Evolutionary conservation across 352 stramenopile genomes (phyloP).

Genomic region (Albugo laibachii): DNA sequence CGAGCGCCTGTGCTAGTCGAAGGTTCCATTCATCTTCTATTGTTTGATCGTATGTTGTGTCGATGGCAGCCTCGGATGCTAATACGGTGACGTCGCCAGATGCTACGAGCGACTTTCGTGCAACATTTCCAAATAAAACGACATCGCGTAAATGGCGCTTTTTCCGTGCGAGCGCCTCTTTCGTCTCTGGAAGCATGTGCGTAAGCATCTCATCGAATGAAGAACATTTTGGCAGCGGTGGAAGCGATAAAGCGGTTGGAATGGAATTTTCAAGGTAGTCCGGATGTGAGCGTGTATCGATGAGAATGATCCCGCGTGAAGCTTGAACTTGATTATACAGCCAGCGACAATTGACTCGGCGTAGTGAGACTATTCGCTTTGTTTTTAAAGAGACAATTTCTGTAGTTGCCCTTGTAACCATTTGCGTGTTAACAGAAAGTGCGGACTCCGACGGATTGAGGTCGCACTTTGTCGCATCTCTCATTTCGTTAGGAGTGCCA

Average conservation of each 20-base stretch:
- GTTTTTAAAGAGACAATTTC: too few species aligned
- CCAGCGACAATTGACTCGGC: slow-evolving; percentile 59
- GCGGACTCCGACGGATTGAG: too few species aligned
- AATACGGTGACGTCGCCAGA: slow-evolving; percentile 13
- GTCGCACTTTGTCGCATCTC: too few species aligned
- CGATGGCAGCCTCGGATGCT: slow-evolving; percentile 2
- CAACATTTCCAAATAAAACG: slow-evolving; percentile 44
- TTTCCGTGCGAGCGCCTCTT: slow-evolving; percentile 10
- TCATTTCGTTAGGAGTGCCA: too few species aligned
- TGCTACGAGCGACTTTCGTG: too few species aligned
- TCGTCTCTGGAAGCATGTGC: too few species aligned
- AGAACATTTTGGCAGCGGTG: slow-evolving; percentile 12
- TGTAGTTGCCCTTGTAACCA: too few species aligned
- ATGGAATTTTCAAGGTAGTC: slow-evolving; percentile 57
- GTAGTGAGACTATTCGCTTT: slow-evolving; percentile 25
- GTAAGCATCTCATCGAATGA: too few species aligned
- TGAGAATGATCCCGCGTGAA: slow-evolving; percentile 47
- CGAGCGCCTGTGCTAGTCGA: slow-evolving; percentile 33
- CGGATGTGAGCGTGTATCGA: slow-evolving; percentile 32
- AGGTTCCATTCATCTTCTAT: slow-evolving; percentile 22
- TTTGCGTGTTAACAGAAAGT: too few species aligned
- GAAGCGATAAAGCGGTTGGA: slow-evolving; percentile 49
- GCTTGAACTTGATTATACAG: slow-evolving; percentile 73
- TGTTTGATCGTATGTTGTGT: slow-evolving; percentile 4
- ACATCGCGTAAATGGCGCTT: slow-evolving; percentile 66